Evolutionary conservation across 441 rosid genomes (phyloP), one percentile per base, ranked within the genome.

Genomic region (Melastoma candidum): DNA sequence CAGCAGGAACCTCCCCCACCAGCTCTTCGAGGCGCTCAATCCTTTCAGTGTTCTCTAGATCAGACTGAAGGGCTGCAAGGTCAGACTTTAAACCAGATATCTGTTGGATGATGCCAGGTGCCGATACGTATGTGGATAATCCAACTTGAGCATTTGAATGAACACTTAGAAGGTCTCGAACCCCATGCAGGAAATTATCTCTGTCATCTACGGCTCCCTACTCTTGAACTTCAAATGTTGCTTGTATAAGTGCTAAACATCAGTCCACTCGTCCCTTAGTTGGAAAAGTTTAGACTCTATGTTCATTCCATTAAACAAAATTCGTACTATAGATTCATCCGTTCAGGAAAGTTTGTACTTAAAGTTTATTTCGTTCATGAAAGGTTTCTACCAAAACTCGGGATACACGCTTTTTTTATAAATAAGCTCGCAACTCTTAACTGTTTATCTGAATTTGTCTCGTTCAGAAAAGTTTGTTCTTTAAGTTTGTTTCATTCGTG

Each of bases 191-290:
- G 71, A 88, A 83, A 60, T 77, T 77, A 66, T 93, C 96, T 45
- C 93, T 83, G 66, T 93, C 97, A 81, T 93, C 96, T 13, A 89
- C 95, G 11, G 97, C 95, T 56, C 98, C 98, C 68, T 84, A 93
- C 64, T 86, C 98, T 84, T 86, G 98, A 47, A 78, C 75, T 66
- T 89, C 98, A 61, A 95, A 81, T 48, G 95, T 96, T 68, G 98
- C 93, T 81, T 93, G 97, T 69, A 82, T 86, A 63, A 84, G 71
- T 67, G 85, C 81, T 60, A 75, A 53, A 74, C 90, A 93, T 60
- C 75, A 76, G 60, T 83, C 98, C 96, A 86, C 95, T 60, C 90
- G 80, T 67, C 95, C 92, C 77, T 78, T 79, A 60, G 90, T 83
- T 53, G 97, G 82, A 45, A 90, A 82, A 49, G 22, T 17, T 17